A percentile compares a stretch with the other conserved stretches of the same genome.
Evolutionary conservation across 768 basidiomycete species (phyloP).

Genomic region (Galerina sulciceps): DNA sequence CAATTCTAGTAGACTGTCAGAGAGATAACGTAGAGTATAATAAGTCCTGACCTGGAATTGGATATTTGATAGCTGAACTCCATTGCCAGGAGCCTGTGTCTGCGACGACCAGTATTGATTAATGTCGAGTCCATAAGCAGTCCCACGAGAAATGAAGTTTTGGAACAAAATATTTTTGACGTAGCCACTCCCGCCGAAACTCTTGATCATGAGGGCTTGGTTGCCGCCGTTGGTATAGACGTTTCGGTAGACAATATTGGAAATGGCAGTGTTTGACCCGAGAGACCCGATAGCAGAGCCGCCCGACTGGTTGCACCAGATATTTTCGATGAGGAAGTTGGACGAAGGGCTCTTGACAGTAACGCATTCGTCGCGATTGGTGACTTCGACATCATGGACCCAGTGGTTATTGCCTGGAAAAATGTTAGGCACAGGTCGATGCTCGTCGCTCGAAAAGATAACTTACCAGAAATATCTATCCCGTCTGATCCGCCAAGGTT

Average conservation of each 20-base stretch:
- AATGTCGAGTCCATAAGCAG: background rate
- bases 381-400: conserved; percentile 2
- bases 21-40: background rate
- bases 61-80: background rate
- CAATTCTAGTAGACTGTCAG: background rate
- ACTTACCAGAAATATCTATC: background rate
- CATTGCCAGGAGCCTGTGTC: background rate
- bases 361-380: conserved; percentile 3
- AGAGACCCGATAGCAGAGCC: conserved; percentile 2
- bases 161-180: conserved; percentile 1
- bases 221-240: conserved; percentile 2
- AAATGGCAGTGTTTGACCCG: background rate
- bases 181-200: background rate
- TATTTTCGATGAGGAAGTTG: conserved; percentile 5
- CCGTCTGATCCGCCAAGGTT: conserved; percentile 3
- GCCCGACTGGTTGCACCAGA: conserved; percentile 3
- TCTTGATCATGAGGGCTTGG: conserved; percentile 3
- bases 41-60: background rate
- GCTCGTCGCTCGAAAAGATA: background rate
- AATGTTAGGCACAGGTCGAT: too few relatives aligned
- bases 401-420: background rate
- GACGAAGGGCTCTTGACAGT: conserved; percentile 3
- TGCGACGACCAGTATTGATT: conserved; percentile 4
- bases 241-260: conserved; percentile 1
- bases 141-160: conserved; percentile 1